Conservation (phyloP, 192 early-diverging fungal species). For the Spizellomyces punctatus region DNA sequence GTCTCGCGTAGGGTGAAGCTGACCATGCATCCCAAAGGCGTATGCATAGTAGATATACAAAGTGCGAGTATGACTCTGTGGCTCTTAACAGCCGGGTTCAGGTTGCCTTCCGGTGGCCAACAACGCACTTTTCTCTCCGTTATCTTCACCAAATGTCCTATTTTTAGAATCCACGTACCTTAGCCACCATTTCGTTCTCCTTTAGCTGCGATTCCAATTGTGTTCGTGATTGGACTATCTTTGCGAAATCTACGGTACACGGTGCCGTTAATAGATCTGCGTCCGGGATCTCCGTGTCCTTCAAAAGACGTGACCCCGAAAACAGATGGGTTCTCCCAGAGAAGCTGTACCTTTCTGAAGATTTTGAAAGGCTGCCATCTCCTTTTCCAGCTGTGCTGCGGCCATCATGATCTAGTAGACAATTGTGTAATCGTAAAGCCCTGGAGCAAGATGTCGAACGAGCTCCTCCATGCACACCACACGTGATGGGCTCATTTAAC, state of each 20-base stretch:
- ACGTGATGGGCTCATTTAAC: too few species aligned
- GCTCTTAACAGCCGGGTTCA: too few species aligned
- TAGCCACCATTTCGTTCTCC: constrained; percentile 91
- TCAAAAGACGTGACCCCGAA: not conserved
- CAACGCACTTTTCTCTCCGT: too few species aligned
- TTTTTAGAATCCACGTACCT: constrained; percentile 43
- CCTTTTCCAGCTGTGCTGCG: constrained; percentile 64
- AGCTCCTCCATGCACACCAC: too few species aligned
- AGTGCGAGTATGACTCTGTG: too few species aligned
- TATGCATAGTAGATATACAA: too few species aligned
- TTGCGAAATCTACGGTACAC: constrained; percentile 64
- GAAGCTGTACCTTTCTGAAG: constrained; percentile 66
- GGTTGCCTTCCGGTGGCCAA: too few species aligned
- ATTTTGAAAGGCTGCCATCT: constrained; percentile 70
- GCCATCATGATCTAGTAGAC: not conserved
- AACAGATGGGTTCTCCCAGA: not conserved
- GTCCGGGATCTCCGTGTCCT: too few species aligned
- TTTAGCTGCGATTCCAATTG: constrained; percentile 94
- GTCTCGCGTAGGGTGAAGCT: not conserved
- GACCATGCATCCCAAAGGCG: not conserved
- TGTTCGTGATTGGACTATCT: constrained; percentile 72
- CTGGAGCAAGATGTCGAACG: too few species aligned
- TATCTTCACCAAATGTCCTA: too few species aligned
- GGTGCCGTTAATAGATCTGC: not conserved
- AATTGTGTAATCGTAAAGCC: too few species aligned